These are phyloP conservation scores for Fraxinus floribunda DNA, from an alignment of 305 asterid species.

Conservation along the genomic window DNA sequence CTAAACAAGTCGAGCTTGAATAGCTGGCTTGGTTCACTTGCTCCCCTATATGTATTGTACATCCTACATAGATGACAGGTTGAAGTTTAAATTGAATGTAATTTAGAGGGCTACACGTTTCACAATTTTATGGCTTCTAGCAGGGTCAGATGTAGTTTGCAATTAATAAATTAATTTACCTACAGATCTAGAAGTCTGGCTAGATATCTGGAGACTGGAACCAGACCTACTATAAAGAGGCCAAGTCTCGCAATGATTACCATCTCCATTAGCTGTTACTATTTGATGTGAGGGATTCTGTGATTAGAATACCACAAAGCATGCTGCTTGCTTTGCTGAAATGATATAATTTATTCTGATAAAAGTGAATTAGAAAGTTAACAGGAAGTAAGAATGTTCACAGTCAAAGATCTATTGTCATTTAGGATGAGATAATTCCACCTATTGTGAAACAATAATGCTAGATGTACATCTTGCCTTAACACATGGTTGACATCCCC, in stretches of 20 bases:
- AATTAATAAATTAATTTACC: not conserved
- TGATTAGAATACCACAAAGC: not conserved
- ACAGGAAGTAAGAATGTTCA: not conserved
- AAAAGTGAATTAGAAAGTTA: not conserved
- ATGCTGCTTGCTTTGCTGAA: not conserved
- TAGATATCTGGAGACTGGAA: not conserved
- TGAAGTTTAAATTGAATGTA: not conserved
- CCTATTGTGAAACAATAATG: not conserved
- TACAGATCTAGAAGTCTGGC: not conserved
- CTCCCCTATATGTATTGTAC: not conserved
- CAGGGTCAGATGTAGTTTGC: not conserved
- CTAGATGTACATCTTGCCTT: not conserved
- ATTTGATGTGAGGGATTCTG: not conserved
- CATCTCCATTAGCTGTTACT: not conserved
- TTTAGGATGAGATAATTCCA: not conserved
- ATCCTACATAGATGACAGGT: not conserved
- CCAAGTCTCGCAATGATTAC: not conserved
- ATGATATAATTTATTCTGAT: not conserved
- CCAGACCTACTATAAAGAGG: not conserved
- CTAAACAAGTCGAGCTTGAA: not conserved
- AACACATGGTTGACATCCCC: not conserved
- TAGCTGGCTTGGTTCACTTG: not conserved
- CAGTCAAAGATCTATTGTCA: not conserved
- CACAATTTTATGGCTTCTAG: not conserved
- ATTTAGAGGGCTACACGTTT: not conserved